Percentiles rank a stretch among this genome's conserved stretches.
These are phyloP conservation scores for barley (Hordeum vulgare) DNA, from an alignment of 176 grass and related monocot genomes.

Conservation along the genomic window MorexV3_pseudomolecules_assembly NC_058521.1:295518416-295518915, in stretches of 20 bases:
- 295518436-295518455: neutral
- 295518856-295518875: neutral
- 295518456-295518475: neutral
- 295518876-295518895: neutral
- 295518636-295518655: neutral
- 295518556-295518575: neutral
- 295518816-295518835: neutral
- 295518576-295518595: constrained; percentile 26
- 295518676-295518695: constrained; percentile 13
- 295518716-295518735: constrained; percentile 13
- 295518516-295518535: neutral
- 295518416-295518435: neutral
- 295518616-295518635: constrained; percentile 15
- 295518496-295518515: constrained; percentile 15
- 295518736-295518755: constrained; percentile 32
- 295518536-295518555: neutral
- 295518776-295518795: constrained; percentile 13
- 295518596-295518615: neutral
- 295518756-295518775: constrained; percentile 48
- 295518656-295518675: constrained; percentile 9
- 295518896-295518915: constrained; percentile 73
- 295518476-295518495: constrained; percentile 41
- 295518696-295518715: constrained; percentile 18
- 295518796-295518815: constrained; percentile 23
- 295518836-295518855: constrained; percentile 16